Percentiles rank a stretch among this genome's conserved stretches.
These are phyloP conservation scores for Wickerhamiella bombiphila DNA, from an alignment of 805 yeast genomes.

Conservation along the genomic window DNA sequence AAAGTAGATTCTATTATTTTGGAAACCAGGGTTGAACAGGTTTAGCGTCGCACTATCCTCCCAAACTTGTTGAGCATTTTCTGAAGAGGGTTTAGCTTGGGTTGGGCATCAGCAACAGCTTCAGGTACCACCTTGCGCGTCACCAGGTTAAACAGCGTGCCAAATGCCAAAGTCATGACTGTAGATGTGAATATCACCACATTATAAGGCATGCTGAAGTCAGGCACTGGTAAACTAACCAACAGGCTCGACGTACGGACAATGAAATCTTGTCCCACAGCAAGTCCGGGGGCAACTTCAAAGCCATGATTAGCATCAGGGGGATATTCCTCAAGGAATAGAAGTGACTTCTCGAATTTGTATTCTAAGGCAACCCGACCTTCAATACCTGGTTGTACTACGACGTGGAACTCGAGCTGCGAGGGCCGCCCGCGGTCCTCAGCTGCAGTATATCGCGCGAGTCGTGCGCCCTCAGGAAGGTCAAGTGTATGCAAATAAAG, in stretches of 20 bases:
- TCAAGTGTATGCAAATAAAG: slow-evolving; percentile 52
- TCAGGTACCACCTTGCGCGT: slow-evolving; percentile 34
- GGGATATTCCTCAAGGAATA: slow-evolving; percentile 85
- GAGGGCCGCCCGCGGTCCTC: slow-evolving; percentile 68
- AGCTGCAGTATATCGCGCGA: slow-evolving; percentile 49
- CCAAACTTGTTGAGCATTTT: too few relatives aligned
- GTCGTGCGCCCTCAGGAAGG: slow-evolving; percentile 5
- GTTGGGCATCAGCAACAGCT: slow-evolving; percentile 24
- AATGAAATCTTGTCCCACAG: slow-evolving; percentile 8
- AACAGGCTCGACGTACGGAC: slow-evolving; percentile 76
- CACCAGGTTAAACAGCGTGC: slow-evolving; percentile 65
- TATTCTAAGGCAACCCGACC: slow-evolving; percentile 38
- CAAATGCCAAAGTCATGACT: slow-evolving; percentile 82
- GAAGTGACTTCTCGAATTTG: slow-evolving; percentile 74
- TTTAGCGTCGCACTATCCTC: too few relatives aligned
- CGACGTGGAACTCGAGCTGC: slow-evolving; percentile 56
- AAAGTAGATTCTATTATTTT: too few relatives aligned
- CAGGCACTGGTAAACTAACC: slow-evolving; percentile 86
- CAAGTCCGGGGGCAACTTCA: slow-evolving; percentile 74
- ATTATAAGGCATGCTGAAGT: slow-evolving; percentile 96
- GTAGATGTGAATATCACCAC: slow-evolving; percentile 91
- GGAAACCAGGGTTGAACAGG: too few relatives aligned
- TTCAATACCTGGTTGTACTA: slow-evolving; percentile 36
- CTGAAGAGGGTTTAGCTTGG: background rate
- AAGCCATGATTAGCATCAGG: slow-evolving; percentile 99